Evolutionary conservation across 1,284 basidiomycete genomes (phyloP).

Genomic region (Gomphus sp.): DNA sequence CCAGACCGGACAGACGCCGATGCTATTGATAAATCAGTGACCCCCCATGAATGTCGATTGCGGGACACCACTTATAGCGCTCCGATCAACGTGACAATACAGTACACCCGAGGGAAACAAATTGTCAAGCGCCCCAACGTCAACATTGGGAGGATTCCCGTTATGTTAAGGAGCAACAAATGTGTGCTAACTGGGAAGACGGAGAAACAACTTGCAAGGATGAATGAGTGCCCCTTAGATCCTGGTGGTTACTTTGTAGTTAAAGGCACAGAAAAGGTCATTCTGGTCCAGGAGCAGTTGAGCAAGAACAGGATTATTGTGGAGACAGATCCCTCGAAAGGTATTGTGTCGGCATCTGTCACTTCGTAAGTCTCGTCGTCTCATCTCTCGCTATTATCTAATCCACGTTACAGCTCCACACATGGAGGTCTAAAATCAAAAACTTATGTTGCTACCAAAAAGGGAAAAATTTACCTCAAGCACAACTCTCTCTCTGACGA

Average conservation of each 20-base stretch:
- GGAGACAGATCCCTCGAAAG: constrained; percentile 88
- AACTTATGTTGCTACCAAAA: constrained; percentile 95
- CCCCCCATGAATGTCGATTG: constrained; percentile 95
- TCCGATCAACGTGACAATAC: constrained; percentile 90
- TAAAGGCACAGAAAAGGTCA: constrained; percentile 99
- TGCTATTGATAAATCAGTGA: constrained; percentile 76
- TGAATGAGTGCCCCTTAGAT: constrained; percentile 97
- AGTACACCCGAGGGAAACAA: constrained; percentile 90
- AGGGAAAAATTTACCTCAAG: constrained; percentile 89
- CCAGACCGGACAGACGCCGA: constrained; percentile 85
- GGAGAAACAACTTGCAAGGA: constrained; percentile 78
- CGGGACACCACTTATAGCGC: constrained; percentile 96
- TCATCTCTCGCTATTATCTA: background rate
- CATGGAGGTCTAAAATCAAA: constrained; percentile 98
- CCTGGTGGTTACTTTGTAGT: constrained; percentile 99
- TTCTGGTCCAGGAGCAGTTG: constrained; percentile 97
- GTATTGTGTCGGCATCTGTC: constrained; percentile 91
- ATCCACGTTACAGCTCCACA: constrained; percentile 59
- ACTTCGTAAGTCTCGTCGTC: constrained; percentile 65
- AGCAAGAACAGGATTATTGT: constrained; percentile 99
- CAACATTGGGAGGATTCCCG: constrained; percentile 87
- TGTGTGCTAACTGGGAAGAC: constrained; percentile 78
- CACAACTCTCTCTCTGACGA: constrained; percentile 98
- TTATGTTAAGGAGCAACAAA: constrained; percentile 96
- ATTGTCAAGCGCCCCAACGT: constrained; percentile 82